Base-by-base conservation (phyloP, 2,329 filamentous ascomycete genomes). In the Colletotrichum sp. region DNA sequence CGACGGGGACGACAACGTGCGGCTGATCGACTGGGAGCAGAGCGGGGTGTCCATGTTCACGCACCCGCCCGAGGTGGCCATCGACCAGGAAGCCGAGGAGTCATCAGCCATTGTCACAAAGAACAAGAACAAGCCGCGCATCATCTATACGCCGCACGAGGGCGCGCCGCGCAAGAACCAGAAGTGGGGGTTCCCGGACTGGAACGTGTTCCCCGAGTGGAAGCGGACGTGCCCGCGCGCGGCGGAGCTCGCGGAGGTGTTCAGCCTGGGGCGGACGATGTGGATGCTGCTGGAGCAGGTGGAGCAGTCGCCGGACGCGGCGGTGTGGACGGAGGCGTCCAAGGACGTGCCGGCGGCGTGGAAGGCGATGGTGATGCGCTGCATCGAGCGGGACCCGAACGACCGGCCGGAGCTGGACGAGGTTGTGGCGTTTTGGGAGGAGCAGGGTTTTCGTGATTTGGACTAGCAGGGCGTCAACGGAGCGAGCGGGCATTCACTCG, bases 1-100 rank as follows among this genome's bases (percentile, higher is more conserved):
- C 6, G 78, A 80, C 64, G 71, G 68, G 15, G 22, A 76, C 0
- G 22, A 76, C 12, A 71, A 79, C 39, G 36, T 79, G 8, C 30
- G 80, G 0, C 70, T 81, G 3, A 80, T 80, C 27, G 79, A 81
- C 63, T 81, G 80, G 80, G 80, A 81, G 60, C 80, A 82, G 66
- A 77, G 73, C 69, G 80, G 77, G 30, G 79, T 80, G 8, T 75
- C 79, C 32, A 71, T 78, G 39, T 77, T 73, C 39, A 80, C 78
- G 8, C 77, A 78, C 28, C 64, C 77, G 34, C 73, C 73, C n/a
- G 77, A 78, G 65, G 67, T 76, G 19, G 71, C 70, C 32, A 69
- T 77, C 28, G 77, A 78, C 34, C 77, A 78, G 34, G 63, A 67
- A 5, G 77, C 75, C 5, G 55, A 76, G 3, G 76, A 77, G 60